These are phyloP conservation scores for Gastrolobium bilobum DNA, from an alignment of 306 rosid species.

Conservation along the genomic window DNA sequence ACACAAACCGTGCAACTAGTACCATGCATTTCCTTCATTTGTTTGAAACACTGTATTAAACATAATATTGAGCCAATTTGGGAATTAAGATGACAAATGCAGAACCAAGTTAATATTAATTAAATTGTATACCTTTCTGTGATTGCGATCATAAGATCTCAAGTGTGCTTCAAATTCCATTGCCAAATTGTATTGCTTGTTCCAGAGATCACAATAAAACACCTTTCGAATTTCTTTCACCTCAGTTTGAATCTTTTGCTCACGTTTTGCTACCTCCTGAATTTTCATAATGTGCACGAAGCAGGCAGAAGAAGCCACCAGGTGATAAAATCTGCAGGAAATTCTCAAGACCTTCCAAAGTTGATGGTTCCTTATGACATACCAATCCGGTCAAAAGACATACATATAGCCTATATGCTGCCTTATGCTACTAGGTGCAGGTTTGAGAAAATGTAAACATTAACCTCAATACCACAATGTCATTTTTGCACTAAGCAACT, in stretches of 20 bases:
- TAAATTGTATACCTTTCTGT: not conserved
- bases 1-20: conserved; percentile 58
- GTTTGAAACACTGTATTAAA: conserved; percentile 72
- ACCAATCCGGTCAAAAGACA: conserved; percentile 80
- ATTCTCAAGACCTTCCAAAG: conserved; percentile 91
- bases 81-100: not conserved
- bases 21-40: conserved; percentile 91
- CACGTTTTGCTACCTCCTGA: conserved; percentile 89
- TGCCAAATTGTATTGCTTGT: conserved; percentile 84
- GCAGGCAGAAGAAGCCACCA: conserved; percentile 94
- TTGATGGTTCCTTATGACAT: conserved; percentile 79
- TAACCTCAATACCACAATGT: conserved; percentile 62
- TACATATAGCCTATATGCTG: conserved; percentile 79
- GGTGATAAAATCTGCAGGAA: conserved; percentile 96
- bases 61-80: not conserved
- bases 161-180: conserved; percentile 82
- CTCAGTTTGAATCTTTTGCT: conserved; percentile 82
- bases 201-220: conserved; percentile 51
- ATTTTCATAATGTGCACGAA: conserved; percentile 88
- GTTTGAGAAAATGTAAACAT: conserved; percentile 78
- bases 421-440: conserved; percentile 74
- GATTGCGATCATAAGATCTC: conserved; percentile 79
- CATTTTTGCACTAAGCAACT: conserved; percentile 43
- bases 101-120: not conserved
- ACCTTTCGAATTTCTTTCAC: conserved; percentile 25